Evolutionary conservation across 2,329 filamentous ascomycete genomes (phyloP), one percentile per base, ranked within the genome.

Genomic region (Dactylellina sp.): DNA sequence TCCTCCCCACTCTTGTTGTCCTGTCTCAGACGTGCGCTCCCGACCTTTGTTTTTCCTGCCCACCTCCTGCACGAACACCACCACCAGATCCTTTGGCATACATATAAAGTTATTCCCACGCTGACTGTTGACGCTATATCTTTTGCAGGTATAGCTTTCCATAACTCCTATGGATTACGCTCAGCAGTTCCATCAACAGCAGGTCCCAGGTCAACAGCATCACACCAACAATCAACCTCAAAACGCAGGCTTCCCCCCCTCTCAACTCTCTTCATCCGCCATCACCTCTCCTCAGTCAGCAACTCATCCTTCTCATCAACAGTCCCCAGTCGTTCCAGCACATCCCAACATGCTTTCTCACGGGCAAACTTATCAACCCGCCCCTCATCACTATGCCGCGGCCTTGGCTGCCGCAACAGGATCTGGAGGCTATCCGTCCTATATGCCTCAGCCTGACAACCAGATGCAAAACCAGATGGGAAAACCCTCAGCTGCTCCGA

Each of bases 161-260:
- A 55, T 74, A 74, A 65, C 56, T 74, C 70, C 70, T 74, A 74
- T 74, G 70, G 70, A 74, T 74, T 74, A 74, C 70, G 70, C 70
- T 74, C 70, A 74, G 70, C 70, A 55, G 55, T 74, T 74, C 70
- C 70, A 74, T 74, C 70, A 56, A 74, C 70, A 74, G 40, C 70
- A 74, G 70, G 70, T 74, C 47, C 61, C 70, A 55, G 70, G 61
- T 66, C 61, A 66, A 66, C 70, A 66, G 46, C 70, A 66, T 56
- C 70, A 70, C 71, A 35, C 62, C 62, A 75, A 40, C 52, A 75
- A 42, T 50, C 71, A 75, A 62, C 62, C 71, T 63, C 62, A 55
- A 46, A 75, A 53, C 60, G 49, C 62, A 50, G 56, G 59, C 37
- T 75, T 44, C 40, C 52, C 57, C 40, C 66, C 70, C 70, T 63